Base-by-base conservation (phyloP, 2,329 filamentous ascomycete species). In the Alternaria ventricosa region DNA sequence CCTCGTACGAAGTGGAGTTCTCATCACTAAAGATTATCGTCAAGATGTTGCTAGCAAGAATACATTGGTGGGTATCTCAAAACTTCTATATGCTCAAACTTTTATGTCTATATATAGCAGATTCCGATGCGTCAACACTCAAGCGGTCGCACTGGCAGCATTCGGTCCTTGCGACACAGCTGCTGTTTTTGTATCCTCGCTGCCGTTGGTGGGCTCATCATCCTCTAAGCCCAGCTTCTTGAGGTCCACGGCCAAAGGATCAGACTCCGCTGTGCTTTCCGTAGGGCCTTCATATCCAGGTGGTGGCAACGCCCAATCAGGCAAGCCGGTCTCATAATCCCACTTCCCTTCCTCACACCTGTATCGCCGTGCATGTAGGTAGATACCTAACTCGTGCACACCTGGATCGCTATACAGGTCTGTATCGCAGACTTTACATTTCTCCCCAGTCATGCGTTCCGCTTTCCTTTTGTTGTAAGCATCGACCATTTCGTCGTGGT, bases 401-500 rank as follows among this genome's bases (percentile, higher is more conserved):
- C 94, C 94, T 0, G 96, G 96, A 76, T 99, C 96, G 15, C 92
- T 96, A 80, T 98, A 99, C 46, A 99, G 84, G 22, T 93, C 92
- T 20, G 96, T 97, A 62, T 91, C 87, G 79, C 96, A 99, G 33
- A 94, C 80, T 6, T 90, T 86, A 78, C 96, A 99, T 15, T 88
- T 82, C 74, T 94, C 85, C 12, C 96, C 96, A 1, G 94, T 96
- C 87, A 98, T 91, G 78, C 93, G 94, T 84, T 99, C 96, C 1
- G 94, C 95, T 73, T 95, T 94, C 73, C 90, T 89, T 81, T 94
- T 93, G 76, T 97, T 89, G 79, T 98, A 98, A 59, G 91, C 87
- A 70, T 94, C 91, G 41, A 97, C 90, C 88, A 97, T 94, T 72
- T 96, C 93, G 75, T 97, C 93, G 76, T 97, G 92, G 81, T 97